A percentile compares a stretch with the other conserved stretches of the same genome.
Evolutionary conservation across 2,329 filamentous ascomycete species (phyloP).

Genomic region (Epichloe typhina): DNA sequence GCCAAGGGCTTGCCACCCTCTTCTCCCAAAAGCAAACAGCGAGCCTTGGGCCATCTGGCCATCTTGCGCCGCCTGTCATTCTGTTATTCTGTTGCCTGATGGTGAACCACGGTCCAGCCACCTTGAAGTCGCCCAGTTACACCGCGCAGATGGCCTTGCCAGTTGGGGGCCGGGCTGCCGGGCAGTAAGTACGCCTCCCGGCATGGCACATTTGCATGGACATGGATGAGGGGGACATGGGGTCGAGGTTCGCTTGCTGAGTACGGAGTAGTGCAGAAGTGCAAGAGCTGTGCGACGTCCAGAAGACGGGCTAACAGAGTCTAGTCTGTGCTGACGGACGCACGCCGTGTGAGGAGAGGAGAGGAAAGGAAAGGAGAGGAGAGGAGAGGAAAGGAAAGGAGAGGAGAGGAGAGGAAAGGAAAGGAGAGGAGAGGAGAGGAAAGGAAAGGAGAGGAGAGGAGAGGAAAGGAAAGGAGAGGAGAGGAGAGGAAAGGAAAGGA

Average conservation of each 20-base stretch:
- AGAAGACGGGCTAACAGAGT: neutral
- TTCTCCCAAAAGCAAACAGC: neutral
- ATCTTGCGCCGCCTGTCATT: slow-evolving; percentile 3
- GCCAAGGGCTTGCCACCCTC: too few relatives aligned
- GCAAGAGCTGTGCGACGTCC: neutral
- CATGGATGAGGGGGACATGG: neutral
- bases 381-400: too few relatives aligned
- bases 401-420: too few relatives aligned
- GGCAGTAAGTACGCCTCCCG: neutral
- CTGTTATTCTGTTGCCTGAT: slow-evolving; percentile 8
- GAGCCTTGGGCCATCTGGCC: neutral
- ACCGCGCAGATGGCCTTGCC: neutral
- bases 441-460: too few relatives aligned
- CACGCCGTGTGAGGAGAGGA: too few relatives aligned
- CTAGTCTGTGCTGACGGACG: too few relatives aligned
- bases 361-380: too few relatives aligned
- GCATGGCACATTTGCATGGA: neutral
- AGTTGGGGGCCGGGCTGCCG: neutral
- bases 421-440: too few relatives aligned
- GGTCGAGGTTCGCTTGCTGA: too few relatives aligned
- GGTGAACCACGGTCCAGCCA: slow-evolving; percentile 2
- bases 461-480: too few relatives aligned
- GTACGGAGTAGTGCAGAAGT: too few relatives aligned
- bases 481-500: too few relatives aligned
- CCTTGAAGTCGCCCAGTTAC: slow-evolving; percentile 2